Base-by-base conservation (phyloP, 2,329 filamentous ascomycete genomes). In the Fusarium sarcochroum region DNA sequence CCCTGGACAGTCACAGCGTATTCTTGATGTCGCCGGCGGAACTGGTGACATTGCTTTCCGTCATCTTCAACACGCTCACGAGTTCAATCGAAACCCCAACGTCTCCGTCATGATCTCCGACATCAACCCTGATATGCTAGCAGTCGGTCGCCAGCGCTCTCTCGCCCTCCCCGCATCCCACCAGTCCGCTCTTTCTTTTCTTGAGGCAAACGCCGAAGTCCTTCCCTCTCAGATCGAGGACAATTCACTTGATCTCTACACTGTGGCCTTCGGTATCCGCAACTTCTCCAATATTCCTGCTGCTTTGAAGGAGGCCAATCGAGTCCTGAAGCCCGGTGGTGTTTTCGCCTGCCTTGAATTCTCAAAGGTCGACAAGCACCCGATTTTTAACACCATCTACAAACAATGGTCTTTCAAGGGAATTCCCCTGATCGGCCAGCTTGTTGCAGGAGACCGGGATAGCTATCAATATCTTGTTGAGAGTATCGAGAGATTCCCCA, bases 401-500 rank as follows among this genome's bases (percentile, higher is more conserved):
- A 97, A 97, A 85, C 87, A 92, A 61, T 99, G 97, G 94, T 97
- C 93, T 64, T 99, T 99, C 79, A 87, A 90, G 62, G 94, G 93
- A 14, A 99, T 99, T 69, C 96, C 96, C 0, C 80, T 99, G 71
- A 98, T 99, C 75, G 97, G 96, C 4, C 95, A 99, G 82, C 77
- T 99, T 63, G 94, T 99, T 17, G 95, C 96, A 3, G 93, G 93
- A 8, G 97, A 99, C 78, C 86, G 95, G 58, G 95, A 97, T 76
- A 97, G 93, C 78, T 99, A 99, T 80, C 96, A 99, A 84, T 99
- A 99, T 81, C 85, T 99, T 11, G 96, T 99, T 11, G 96, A 99
- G 85, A 98, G 94, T 80, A 99, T 99, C 79, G 94, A 98, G 81
- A 85, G 88, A 47, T 98, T 98, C 78, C 97, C 96, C 1, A 91